phyloP scores from a whole-genome alignment of 2,329 filamentous ascomycete genomes.

The Aspergillus clavatus region DNA sequence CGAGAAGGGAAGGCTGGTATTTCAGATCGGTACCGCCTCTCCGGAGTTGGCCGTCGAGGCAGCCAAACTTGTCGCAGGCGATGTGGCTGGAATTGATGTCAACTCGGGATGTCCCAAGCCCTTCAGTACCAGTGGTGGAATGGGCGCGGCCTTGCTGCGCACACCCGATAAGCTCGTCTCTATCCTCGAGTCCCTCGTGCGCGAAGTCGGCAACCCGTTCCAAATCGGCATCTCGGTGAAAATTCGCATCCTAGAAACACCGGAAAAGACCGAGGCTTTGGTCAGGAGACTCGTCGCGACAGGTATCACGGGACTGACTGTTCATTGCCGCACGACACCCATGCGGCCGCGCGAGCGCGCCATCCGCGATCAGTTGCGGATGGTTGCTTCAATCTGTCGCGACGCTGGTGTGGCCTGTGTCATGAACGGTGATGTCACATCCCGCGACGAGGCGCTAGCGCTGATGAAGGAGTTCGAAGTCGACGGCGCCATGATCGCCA shows the following conservation, averaged over 20 bases:
- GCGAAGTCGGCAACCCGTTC: constrained; percentile 68
- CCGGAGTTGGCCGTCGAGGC: constrained; percentile 79
- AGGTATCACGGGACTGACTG: constrained; percentile 84
- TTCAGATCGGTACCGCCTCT: constrained; percentile 85
- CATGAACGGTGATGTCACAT: constrained; percentile 89
- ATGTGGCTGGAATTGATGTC: constrained; percentile 92
- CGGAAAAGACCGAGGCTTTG: constrained; percentile 69
- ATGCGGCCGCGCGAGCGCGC: constrained; percentile 90
- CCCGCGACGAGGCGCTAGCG: constrained; percentile 64
- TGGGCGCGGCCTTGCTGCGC: constrained; percentile 86
- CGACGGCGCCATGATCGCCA: constrained; percentile 96
- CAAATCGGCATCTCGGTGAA: constrained; percentile 96
- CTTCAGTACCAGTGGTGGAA: constrained; percentile 87
- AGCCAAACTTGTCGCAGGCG: constrained; percentile 73
- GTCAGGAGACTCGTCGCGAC: constrained; percentile 76
- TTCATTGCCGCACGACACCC: constrained; percentile 92
- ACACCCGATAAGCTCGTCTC: constrained; percentile 78
- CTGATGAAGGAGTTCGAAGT: constrained; percentile 76
- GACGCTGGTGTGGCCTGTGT: constrained; percentile 85
- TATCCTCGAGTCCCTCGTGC: constrained; percentile 78
- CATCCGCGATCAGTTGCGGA: constrained; percentile 76
- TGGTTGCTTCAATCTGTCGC: constrained; percentile 75
- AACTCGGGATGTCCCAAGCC: constrained; percentile 98
- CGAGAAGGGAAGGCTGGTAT: constrained; percentile 73
- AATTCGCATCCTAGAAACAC: constrained; percentile 78